These are phyloP conservation scores for Mortierella sp. DNA, from an alignment of 371 early-diverging fungal genomes.

Conservation along the genomic window DNA sequence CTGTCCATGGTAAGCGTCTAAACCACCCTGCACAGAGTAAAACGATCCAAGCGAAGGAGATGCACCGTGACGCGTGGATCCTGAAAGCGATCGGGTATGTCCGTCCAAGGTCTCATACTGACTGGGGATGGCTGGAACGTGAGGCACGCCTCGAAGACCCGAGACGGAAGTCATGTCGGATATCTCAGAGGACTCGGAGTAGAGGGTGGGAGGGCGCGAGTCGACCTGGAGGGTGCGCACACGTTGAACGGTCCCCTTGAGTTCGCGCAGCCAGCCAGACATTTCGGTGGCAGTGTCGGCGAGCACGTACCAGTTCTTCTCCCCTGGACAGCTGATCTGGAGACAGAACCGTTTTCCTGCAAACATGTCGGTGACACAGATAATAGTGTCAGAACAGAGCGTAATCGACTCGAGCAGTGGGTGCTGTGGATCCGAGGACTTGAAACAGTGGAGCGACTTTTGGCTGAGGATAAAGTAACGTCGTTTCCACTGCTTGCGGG, in stretches of 20 bases:
- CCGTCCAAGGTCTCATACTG: conserved; percentile 24
- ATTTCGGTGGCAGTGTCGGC: conserved; percentile 52
- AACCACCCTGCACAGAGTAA: background rate
- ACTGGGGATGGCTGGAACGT: conserved; percentile 24
- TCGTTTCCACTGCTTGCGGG: conserved; percentile 53
- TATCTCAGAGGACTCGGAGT: conserved; percentile 33
- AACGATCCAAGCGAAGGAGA: background rate
- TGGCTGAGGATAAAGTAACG: conserved; percentile 48
- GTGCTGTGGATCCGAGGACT: conserved; percentile 51
- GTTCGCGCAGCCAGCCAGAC: conserved; percentile 49
- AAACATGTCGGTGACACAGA: conserved; percentile 47
- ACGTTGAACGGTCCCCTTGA: conserved; percentile 33
- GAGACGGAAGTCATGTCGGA: conserved; percentile 32
- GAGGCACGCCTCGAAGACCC: background rate
- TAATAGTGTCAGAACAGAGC: conserved; percentile 30
- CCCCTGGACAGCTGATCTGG: conserved; percentile 36
- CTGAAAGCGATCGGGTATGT: conserved; percentile 16
- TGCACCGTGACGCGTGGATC: conserved; percentile 13
- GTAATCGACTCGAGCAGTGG: conserved; percentile 39
- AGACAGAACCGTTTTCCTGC: conserved; percentile 50
- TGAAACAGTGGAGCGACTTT: conserved; percentile 44
- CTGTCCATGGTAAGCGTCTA: conserved; percentile 19
- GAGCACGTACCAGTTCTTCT: conserved; percentile 47
- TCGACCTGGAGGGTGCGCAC: conserved; percentile 24
- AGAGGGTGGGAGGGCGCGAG: conserved; percentile 21